Evolutionary conservation across 495 filamentous ascomycete genomes (phyloP).

Genomic region (Neurospora tetraspora): DNA sequence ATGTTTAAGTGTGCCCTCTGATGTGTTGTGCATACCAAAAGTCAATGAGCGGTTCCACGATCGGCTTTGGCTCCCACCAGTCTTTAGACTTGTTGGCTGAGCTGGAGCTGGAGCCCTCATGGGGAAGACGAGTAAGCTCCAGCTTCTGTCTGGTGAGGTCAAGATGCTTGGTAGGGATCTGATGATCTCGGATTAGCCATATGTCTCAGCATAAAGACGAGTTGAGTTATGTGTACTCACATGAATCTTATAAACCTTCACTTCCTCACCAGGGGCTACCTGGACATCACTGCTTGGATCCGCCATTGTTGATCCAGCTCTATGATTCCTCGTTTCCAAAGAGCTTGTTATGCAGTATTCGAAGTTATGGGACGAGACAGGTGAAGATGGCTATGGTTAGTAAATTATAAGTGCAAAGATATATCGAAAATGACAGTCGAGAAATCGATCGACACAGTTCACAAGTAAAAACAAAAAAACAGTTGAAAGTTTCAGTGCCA

Average conservation of each 20-base stretch:
- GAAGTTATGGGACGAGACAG: neutral
- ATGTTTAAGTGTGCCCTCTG: neutral
- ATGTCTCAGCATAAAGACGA: neutral
- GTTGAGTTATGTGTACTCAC: slow-evolving; percentile 22
- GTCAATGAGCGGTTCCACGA: slow-evolving; percentile 42
- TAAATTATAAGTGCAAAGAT: neutral
- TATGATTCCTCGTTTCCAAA: neutral
- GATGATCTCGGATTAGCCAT: neutral
- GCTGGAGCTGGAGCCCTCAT: slow-evolving; percentile 25
- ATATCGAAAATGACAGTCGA: neutral
- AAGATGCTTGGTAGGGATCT: slow-evolving; percentile 42
- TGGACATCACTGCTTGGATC: neutral
- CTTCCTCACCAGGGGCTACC: slow-evolving; percentile 19
- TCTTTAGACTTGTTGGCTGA: slow-evolving; percentile 25
- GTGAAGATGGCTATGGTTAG: neutral
- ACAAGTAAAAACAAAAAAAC: neutral
- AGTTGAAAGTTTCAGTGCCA: neutral
- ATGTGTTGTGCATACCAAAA: slow-evolving; percentile 34
- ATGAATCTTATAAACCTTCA: slow-evolving; percentile 41
- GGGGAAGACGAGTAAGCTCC: slow-evolving; percentile 44
- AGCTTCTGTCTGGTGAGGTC: slow-evolving; percentile 45
- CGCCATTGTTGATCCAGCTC: neutral
- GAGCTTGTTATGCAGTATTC: neutral
- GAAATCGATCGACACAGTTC: neutral
- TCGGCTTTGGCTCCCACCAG: slow-evolving; percentile 38